phyloP scores from a whole-genome alignment of 2,329 filamentous ascomycete genomes.

The Colletotrichum incanum region DNA sequence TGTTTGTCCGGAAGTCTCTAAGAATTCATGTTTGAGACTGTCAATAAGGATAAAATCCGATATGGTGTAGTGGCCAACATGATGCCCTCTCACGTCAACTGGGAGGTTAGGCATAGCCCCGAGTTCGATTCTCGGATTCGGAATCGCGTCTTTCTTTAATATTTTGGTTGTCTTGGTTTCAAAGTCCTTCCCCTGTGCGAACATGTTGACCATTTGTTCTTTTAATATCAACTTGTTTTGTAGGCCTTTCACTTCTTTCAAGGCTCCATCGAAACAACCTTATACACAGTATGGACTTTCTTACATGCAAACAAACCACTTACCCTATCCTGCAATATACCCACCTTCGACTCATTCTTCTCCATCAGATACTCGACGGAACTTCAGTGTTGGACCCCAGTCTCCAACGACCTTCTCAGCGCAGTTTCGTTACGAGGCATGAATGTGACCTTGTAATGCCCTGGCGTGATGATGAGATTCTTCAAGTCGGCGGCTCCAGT shows the following conservation, averaged over 20 bases:
- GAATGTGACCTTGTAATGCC: slow-evolving; percentile 16
- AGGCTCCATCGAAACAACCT: too few relatives aligned
- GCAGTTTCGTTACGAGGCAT: slow-evolving; percentile 27
- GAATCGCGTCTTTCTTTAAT: neutral
- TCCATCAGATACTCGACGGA: too few relatives aligned
- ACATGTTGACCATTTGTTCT: too few relatives aligned
- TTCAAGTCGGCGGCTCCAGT: slow-evolving; percentile 35
- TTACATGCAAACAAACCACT: fast-evolving
- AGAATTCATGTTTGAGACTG: neutral
- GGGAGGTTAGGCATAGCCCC: slow-evolving; percentile 37
- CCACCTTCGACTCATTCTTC: too few relatives aligned
- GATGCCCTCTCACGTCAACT: slow-evolving; percentile 12
- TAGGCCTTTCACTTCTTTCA: too few relatives aligned
- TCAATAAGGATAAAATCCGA: neutral
- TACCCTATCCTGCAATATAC: neutral
- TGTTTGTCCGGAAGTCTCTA: neutral
- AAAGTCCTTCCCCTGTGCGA: neutral
- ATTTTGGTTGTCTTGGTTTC: neutral
- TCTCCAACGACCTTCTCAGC: slow-evolving; percentile 17
- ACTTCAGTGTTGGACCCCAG: neutral
- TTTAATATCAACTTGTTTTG: neutral
- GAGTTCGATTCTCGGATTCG: slow-evolving; percentile 39
- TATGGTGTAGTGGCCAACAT: slow-evolving; percentile 40
- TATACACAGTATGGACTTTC: too few relatives aligned
- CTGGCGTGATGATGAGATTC: slow-evolving; percentile 33